Conservation (phyloP, 805 yeast genomes). For the Candida namnaoensis region DNA sequence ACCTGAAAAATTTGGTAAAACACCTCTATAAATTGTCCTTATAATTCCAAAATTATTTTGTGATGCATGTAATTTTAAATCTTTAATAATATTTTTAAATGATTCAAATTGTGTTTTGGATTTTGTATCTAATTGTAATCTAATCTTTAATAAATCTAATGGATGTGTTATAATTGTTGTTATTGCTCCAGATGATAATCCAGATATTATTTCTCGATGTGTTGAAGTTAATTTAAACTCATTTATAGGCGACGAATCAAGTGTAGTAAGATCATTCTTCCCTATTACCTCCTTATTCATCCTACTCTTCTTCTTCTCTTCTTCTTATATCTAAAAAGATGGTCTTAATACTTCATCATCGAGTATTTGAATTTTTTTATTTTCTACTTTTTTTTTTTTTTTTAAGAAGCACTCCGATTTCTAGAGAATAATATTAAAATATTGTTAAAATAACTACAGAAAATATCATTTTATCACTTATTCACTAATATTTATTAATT, state of each 20-base stretch:
- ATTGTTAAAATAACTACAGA: no score
- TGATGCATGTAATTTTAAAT: slow-evolving; percentile 1
- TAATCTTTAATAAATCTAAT: slow-evolving; percentile 72
- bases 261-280: neutral
- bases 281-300: neutral
- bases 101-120: slow-evolving; percentile 21
- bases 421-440: no score
- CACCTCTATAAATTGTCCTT: slow-evolving; percentile 57
- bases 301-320: no score
- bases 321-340: no score
- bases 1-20: slow-evolving; percentile 74
- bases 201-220: slow-evolving; percentile 52
- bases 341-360: no score
- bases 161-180: slow-evolving; percentile 87
- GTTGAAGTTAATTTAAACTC: neutral
- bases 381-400: no score
- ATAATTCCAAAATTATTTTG: slow-evolving; percentile 4
- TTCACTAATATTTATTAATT: no score
- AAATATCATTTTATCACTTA: no score
- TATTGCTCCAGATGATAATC: slow-evolving; percentile 70
- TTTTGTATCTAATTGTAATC: slow-evolving; percentile 59
- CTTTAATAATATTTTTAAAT: slow-evolving; percentile 15
- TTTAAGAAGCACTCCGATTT: no score
- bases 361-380: no score
- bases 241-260: neutral